These are phyloP conservation scores for Leishmania mexicana DNA, from an alignment of 208 protist species.

Conservation along the genomic window DNA sequence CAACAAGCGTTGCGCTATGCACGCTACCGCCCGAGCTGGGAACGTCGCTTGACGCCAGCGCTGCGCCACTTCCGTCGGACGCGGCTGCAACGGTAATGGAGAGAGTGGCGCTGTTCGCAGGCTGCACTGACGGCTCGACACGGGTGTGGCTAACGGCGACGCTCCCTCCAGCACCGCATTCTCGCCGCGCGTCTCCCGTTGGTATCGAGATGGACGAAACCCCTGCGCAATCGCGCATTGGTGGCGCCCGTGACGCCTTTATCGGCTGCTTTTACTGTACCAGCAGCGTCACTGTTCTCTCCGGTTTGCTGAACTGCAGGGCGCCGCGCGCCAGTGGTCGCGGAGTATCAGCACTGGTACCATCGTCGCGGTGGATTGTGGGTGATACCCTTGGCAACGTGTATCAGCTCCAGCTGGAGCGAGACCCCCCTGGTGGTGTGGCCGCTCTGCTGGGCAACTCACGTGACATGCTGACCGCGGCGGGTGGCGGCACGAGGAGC, in stretches of 20 bases:
- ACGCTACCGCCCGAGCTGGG: slow-evolving; percentile 5
- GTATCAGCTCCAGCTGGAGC: slow-evolving; percentile 64
- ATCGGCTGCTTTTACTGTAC: slow-evolving; percentile 5
- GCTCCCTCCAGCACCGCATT: neutral
- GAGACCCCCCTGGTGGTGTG: slow-evolving; percentile 10
- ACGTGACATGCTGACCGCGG: neutral
- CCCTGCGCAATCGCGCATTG: neutral
- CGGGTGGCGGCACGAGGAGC: neutral
- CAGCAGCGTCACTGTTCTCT: neutral
- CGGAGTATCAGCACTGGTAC: neutral
- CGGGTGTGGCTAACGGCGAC: slow-evolving; percentile 19
- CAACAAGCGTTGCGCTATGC: slow-evolving; percentile 24
- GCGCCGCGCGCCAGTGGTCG: neutral
- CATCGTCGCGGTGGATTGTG: slow-evolving; percentile 41
- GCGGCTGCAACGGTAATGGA: neutral
- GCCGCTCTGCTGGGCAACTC: neutral
- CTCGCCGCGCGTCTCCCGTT: neutral
- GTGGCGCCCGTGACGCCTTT: neutral
- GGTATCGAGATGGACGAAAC: neutral
- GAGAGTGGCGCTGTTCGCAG: slow-evolving; percentile 24
- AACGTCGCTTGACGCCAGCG: slow-evolving; percentile 1
- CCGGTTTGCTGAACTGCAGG: neutral
- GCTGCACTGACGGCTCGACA: slow-evolving; percentile 38
- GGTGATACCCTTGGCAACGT: slow-evolving; percentile 78
- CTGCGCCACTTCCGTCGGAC: neutral